A percentile compares a stretch with the other conserved stretches of the same genome.
phyloP scores from a whole-genome alignment of 2,329 filamentous ascomycete genomes.

The Canariomyces notabilis region DNA sequence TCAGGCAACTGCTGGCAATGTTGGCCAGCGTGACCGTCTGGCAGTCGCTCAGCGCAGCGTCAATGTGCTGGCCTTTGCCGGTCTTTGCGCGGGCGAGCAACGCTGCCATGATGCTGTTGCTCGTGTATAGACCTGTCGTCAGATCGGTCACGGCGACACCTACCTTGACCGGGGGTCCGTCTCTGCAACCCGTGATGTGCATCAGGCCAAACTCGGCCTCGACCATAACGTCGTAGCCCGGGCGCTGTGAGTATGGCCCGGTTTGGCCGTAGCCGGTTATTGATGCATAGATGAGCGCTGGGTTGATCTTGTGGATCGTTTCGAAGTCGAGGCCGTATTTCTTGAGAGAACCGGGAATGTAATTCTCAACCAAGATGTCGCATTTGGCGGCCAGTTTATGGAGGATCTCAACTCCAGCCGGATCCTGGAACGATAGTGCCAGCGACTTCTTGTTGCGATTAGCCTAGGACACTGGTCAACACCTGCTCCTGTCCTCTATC shows the following conservation, averaged over 20 bases:
- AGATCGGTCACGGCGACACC: conserved; percentile 95
- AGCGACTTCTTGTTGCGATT: conserved; percentile 98
- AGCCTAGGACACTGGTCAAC: conserved; percentile 48
- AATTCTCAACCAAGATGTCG: conserved; percentile 95
- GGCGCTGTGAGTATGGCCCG: conserved; percentile 78
- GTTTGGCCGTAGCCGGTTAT: conserved; percentile 97
- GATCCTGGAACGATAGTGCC: conserved; percentile 83
- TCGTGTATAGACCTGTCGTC: conserved; percentile 91
- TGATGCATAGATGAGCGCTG: conserved; percentile 83
- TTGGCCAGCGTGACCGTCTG: conserved; percentile 94
- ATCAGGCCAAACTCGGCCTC: conserved; percentile 97
- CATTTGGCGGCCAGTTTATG: conserved; percentile 79
- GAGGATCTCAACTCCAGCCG: conserved; percentile 76
- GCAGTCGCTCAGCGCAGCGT: conserved; percentile 86
- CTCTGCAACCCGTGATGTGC: conserved; percentile 90
- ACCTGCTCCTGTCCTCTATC: neutral
- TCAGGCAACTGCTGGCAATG: conserved; percentile 84
- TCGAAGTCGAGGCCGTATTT: conserved; percentile 91
- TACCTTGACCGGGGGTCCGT: conserved; percentile 92
- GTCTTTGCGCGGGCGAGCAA: conserved; percentile 70
- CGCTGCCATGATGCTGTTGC: conserved; percentile 92
- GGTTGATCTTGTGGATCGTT: conserved; percentile 75
- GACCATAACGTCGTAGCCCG: conserved; percentile 99
- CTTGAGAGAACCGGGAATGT: conserved; percentile 80
- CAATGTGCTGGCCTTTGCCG: conserved; percentile 84